Evolutionary conservation across 192 early-diverging fungal species (phyloP), one percentile per base, ranked within the genome.

Genomic region (Podila horticola): DNA sequence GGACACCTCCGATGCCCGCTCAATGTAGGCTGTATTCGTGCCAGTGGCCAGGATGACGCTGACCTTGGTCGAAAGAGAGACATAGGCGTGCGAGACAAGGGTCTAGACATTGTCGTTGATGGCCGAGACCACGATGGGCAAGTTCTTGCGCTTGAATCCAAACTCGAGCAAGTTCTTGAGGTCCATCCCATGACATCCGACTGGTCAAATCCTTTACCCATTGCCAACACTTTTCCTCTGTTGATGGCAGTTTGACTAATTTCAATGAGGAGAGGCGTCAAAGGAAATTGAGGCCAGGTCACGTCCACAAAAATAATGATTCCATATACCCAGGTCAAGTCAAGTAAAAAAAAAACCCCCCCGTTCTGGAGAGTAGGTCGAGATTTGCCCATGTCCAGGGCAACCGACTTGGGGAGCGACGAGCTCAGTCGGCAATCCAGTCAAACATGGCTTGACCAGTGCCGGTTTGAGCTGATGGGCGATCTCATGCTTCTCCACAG

Each of bases 101-200:
- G 97, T 95, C 36, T 95, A 94, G 26, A 97, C 96, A 10, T 95
- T 96, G 79, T 98, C 97, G 85, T 97, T 98, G 58, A 97, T 89
- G 30, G 96, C 97, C 64, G 87, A 87, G 26, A 97, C 90, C 58
- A 85, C 75, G 30, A 95, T 90, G 49, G 93, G 93, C 70, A 96
- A 67, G 9, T 85, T 86, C 83, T 90, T 86, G 62, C 90, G 86
- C 33, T 82, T 75, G 72, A 96, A 90, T 57, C 95, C 94, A 10
- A 87, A 88, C 74, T 94, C 86, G 68, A 98, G 86, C 49, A 98
- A 85, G 15, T 87, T 88, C 74, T 91, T 92, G n/a, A 96, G 90
- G 82, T 98, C 95, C 51, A 87, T 77, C 91, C 92, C 31, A 93
- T 88, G 31, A 91, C 91, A 12, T 93, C 92, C 0, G 86, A 67